phyloP scores from a whole-genome alignment of 257 asterid species.

The Craterostigma plantagineum region DNA sequence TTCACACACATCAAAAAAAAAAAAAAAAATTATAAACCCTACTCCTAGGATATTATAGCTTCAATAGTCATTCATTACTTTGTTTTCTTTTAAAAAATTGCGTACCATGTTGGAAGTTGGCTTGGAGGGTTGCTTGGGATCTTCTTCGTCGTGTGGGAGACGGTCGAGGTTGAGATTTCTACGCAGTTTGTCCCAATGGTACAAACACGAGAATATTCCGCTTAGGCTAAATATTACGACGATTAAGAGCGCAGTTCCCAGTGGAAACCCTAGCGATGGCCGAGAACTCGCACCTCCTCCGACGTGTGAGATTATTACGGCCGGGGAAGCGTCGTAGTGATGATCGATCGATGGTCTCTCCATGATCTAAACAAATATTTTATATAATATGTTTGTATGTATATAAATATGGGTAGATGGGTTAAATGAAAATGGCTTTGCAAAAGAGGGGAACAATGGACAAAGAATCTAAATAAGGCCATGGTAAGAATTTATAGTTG shows the following conservation, averaged over 20 bases:
- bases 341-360: too few species aligned
- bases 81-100: too few species aligned
- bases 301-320: too few species aligned
- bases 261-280: conserved; percentile 51
- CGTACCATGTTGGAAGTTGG: conserved; percentile 1
- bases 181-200: conserved; percentile 58
- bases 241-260: conserved; percentile 40
- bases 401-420: too few species aligned
- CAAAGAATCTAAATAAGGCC: background rate
- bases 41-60: too few species aligned
- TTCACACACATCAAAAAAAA: background rate
- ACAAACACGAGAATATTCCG: conserved; percentile 45
- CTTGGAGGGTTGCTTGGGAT: background rate
- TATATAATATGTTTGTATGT: too few species aligned
- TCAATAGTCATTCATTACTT: too few species aligned
- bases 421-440: too few species aligned
- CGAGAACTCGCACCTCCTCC: conserved; percentile 16
- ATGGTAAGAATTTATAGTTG: conserved; percentile 25
- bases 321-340: too few species aligned
- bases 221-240: conserved; percentile 38
- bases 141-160: too few species aligned
- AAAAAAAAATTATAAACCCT: background rate
- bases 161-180: conserved; percentile 13
- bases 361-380: too few species aligned
- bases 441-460: too few species aligned